Evolutionary conservation across 495 filamentous ascomycete species (phyloP), one percentile per base, ranked within the genome.

Genomic region (Podospora didyma): DNA sequence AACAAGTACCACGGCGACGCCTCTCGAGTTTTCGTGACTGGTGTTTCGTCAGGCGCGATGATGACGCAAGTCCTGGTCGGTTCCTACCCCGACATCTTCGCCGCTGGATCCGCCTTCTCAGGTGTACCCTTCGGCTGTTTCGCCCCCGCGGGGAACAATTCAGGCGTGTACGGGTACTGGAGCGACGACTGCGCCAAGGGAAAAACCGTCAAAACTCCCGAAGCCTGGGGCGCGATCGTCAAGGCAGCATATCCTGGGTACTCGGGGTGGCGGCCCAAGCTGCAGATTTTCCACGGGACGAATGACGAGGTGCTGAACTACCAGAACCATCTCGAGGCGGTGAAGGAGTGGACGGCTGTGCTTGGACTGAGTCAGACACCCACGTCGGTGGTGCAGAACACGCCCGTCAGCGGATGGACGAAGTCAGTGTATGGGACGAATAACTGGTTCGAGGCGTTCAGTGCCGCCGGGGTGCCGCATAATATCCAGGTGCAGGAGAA

Each of bases 51-150:
- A 0, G 82, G 82, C 14, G 81, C 73, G n/a, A 84, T 82, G 80
- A 81, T 82, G 79, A 82, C 78, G n/a, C 81, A 83, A 57, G 78
- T 83, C 11, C 67, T 86, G 58, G 73, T 76, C 5, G 82, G 77
- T 3, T 70, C 79, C 0, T 84, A 86, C 62, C 82, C 80, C 9
- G 75, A 83, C 23, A 61, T 85, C 28, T 86, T 86, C 63, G 73
- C 75, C 1, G 82, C 82, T 0, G 82, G 73, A 5, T 72, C 74
- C 17, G 76, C 71, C 42, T 84, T 81, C 69, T 74, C 79, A 0
- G 82, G 82, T 34, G 75, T 81, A 2, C 71, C 80, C 3, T 77
- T 76, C 45, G 80, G 77, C 14, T 84, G 82, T 66, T 82, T 78
- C 63, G 68, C 74, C 19, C 57, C 28, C 22, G 47, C 69, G 11